These are phyloP conservation scores for Drechslerella stenobrocha DNA, from an alignment of 2,329 filamentous ascomycete species.

Conservation along the genomic window DNA sequence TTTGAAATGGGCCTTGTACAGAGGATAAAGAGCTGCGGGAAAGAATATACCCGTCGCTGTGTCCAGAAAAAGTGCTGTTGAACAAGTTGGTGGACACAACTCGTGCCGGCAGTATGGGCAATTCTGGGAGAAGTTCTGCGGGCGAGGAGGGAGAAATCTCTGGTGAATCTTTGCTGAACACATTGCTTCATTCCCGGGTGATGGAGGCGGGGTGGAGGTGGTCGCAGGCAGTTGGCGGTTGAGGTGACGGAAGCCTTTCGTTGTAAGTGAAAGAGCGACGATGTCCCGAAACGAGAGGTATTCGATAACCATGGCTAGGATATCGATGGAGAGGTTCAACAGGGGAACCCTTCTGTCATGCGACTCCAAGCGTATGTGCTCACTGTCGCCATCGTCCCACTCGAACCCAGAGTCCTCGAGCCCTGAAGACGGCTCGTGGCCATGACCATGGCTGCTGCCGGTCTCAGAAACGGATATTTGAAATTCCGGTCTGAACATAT, in stretches of 20 bases:
- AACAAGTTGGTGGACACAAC: slow-evolving; percentile 34
- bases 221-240: slow-evolving; percentile 15
- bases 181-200: slow-evolving; percentile 28
- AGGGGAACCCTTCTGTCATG: background rate
- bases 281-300: slow-evolving; percentile 3
- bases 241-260: slow-evolving; percentile 36
- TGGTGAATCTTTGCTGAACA: slow-evolving; percentile 42
- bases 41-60: slow-evolving; percentile 43
- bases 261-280: slow-evolving; percentile 33
- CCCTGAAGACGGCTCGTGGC: background rate
- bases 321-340: slow-evolving; percentile 1
- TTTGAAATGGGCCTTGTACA: slow-evolving; percentile 25
- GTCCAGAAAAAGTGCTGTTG: slow-evolving; percentile 34
- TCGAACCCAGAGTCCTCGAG: no score
- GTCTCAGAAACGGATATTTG: background rate
- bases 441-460: background rate
- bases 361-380: background rate
- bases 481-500: slow-evolving; percentile 4
- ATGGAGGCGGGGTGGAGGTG: slow-evolving; percentile 29
- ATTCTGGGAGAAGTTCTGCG: slow-evolving; percentile 7
- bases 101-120: slow-evolving; percentile 33
- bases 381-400: background rate
- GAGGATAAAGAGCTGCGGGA: slow-evolving; percentile 25
- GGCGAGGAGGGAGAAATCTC: slow-evolving; percentile 29
- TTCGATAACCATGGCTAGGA: slow-evolving; percentile 1